These are phyloP conservation scores for Eragrostis curvula DNA, from an alignment of 176 grass and related monocot species.

Conservation along the genomic window DNA sequence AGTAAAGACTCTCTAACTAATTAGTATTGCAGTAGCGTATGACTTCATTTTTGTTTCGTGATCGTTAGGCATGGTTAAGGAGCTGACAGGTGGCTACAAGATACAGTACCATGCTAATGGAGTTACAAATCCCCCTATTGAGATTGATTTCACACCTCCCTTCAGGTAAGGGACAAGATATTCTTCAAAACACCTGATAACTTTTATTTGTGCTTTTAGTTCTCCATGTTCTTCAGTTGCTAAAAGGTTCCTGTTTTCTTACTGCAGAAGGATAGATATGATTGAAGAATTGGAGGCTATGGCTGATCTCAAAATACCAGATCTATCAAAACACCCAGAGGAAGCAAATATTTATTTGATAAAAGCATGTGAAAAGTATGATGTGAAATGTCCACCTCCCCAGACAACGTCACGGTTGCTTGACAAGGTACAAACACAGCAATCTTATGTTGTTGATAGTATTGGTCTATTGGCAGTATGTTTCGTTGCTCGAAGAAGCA, in stretches of 20 bases:
- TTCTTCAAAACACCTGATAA: conserved; percentile 2
- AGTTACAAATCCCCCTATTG: conserved; percentile 79
- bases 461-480: background rate
- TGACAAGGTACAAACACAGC: conserved; percentile 72
- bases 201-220: conserved; percentile 21
- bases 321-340: conserved; percentile 63
- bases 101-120: conserved; percentile 92
- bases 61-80: conserved; percentile 80
- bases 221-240: conserved; percentile 14
- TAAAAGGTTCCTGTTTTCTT: conserved; percentile 20
- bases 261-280: conserved; percentile 88
- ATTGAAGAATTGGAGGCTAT: conserved; percentile 78
- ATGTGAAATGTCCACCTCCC: conserved; percentile 92
- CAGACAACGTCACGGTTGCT: conserved; percentile 92
- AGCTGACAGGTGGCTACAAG: conserved; percentile 90
- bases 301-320: conserved; percentile 79
- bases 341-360: conserved; percentile 80
- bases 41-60: conserved; percentile 12
- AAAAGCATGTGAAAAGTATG: conserved; percentile 78
- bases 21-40: background rate
- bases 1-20: background rate
- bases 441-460: background rate
- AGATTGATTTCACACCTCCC: conserved; percentile 96
- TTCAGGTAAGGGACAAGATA: conserved; percentile 57
- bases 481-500: conserved; percentile 7